Percentiles rank a stretch among this genome's conserved stretches.
Conservation (phyloP, 768 basidiomycete species). For the Gloeophyllum trabeum region DNA sequence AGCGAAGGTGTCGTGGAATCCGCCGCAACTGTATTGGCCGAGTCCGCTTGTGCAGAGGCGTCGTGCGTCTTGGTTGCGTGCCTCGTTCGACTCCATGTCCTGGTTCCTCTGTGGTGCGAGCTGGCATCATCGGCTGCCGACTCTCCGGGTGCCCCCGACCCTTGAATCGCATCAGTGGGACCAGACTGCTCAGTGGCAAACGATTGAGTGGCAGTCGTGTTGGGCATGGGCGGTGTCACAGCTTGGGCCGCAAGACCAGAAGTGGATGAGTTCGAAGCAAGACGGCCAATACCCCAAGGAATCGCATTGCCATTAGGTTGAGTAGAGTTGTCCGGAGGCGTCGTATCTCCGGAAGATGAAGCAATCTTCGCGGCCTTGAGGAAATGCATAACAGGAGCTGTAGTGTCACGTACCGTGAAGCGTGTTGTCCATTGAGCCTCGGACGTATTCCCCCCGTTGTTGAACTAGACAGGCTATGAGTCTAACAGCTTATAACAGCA, state of each 20-base stretch:
- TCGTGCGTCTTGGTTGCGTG: too few relatives aligned
- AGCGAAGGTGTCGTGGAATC: too few relatives aligned
- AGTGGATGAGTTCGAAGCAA: constrained; percentile 7
- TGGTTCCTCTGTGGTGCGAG: too few relatives aligned
- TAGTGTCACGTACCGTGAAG: constrained; percentile 20
- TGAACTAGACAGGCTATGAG: constrained; percentile 13
- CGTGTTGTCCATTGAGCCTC: constrained; percentile 24
- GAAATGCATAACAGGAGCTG: not conserved
- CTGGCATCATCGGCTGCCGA: too few relatives aligned
- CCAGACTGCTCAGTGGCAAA: too few relatives aligned
- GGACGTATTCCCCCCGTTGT: constrained; percentile 13
- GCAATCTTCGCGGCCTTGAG: constrained; percentile 17
- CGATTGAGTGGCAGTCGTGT: too few relatives aligned
- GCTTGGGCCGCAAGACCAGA: not conserved
- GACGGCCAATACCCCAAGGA: constrained; percentile 24
- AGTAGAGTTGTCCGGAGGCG: constrained; percentile 14
- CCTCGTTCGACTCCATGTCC: too few relatives aligned
- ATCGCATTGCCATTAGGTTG: constrained; percentile 24
- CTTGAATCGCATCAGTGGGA: too few relatives aligned
- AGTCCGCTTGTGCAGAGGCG: too few relatives aligned
- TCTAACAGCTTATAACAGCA: not conserved
- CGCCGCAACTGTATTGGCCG: too few relatives aligned
- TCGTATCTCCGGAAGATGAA: constrained; percentile 16
- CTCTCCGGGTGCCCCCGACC: too few relatives aligned
- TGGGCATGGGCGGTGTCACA: too few relatives aligned